Conservation (phyloP, 2,329 filamentous ascomycete species). For the Colletotrichum paranaense region DNA sequence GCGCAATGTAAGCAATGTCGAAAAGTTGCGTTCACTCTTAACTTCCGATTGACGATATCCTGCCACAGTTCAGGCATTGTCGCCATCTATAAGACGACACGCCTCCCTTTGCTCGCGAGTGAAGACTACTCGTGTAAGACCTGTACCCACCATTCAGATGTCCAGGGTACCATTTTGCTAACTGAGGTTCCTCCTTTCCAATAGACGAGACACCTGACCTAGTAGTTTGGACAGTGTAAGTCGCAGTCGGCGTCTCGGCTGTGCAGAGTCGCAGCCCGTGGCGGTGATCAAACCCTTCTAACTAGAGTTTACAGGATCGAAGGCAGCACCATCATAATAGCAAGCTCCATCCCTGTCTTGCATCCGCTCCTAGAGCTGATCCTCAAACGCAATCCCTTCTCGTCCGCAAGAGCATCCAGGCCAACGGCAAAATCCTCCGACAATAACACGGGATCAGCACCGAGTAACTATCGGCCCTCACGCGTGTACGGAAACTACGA, state of each 20-base stretch:
- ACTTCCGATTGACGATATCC: background rate
- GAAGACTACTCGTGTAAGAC: conserved; percentile 40
- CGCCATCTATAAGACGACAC: conserved; percentile 49
- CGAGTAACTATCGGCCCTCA: background rate
- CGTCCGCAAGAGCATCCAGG: conserved; percentile 14
- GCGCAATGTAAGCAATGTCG: conserved; percentile 45
- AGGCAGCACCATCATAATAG: conserved; percentile 48
- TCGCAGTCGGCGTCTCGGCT: background rate
- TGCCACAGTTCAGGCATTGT: conserved; percentile 39
- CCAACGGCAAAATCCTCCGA: background rate
- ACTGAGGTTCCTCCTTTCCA: background rate
- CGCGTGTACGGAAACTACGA: background rate
- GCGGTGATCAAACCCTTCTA: background rate
- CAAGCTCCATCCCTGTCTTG: conserved; percentile 48
- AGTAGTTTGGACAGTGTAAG: conserved; percentile 58
- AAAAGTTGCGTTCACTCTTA: background rate
- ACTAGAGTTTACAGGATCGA: conserved; percentile 41
- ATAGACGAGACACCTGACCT: conserved; percentile 51
- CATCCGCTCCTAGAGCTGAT: conserved; percentile 41
- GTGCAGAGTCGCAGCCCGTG: background rate
- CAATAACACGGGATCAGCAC: background rate
- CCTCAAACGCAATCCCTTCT: conserved; percentile 15
- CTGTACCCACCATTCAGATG: background rate
- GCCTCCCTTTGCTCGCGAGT: conserved; percentile 43
- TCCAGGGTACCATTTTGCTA: background rate